Evolutionary conservation across 2,329 filamentous ascomycete genomes (phyloP), one percentile per base, ranked within the genome.

Genomic region (Fusarium gaditjirri): DNA sequence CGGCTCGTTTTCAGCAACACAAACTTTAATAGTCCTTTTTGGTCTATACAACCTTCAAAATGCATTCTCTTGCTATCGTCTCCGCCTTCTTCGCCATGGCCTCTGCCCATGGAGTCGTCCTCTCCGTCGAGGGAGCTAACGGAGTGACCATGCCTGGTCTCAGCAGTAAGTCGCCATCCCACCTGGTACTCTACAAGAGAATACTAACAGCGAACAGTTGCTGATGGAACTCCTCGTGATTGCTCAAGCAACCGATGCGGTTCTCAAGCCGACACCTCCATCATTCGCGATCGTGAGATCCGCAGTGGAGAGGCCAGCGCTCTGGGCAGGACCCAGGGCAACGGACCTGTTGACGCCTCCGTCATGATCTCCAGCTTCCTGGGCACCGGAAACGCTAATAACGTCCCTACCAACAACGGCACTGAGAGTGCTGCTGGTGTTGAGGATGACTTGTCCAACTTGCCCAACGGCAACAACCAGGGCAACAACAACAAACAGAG

Each of bases 181-280:
- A 33, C 5, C 9, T n/a, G 23, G 11, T 11, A 36, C 33, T 7
- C 12, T 11, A 3, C 29, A 21, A 35, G 8, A 14, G n/a, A 6
- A 6, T 33, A 11, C 53, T 70, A 49, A 76, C 58, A 38, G 1
- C 3, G n/a, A 21, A 83, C 29, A 85, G 88, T 92, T 71, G 83
- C 84, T 50, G 90, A 92, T 68, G 90, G 90, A 75, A 92, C 90
- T 69, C 91, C 90, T 55, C 89, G 91, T 77, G 90, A 92, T 81
- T 92, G 90, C 80, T 84, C 87, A 55, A 84, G 83, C 75, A 89
- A 90, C 74, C 71, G 79, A 49, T 92, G 90, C 77, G 91, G 90
- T 65, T 86, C 90, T n/a, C 87, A 92, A 79, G 88, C 87, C 65
- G 91, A 93, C 77, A 92, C 91, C n/a, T 85, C 90, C 79, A 91